Base-by-base conservation (phyloP, 2,329 filamentous ascomycete species). In the Penicillium glabrum region DNA sequence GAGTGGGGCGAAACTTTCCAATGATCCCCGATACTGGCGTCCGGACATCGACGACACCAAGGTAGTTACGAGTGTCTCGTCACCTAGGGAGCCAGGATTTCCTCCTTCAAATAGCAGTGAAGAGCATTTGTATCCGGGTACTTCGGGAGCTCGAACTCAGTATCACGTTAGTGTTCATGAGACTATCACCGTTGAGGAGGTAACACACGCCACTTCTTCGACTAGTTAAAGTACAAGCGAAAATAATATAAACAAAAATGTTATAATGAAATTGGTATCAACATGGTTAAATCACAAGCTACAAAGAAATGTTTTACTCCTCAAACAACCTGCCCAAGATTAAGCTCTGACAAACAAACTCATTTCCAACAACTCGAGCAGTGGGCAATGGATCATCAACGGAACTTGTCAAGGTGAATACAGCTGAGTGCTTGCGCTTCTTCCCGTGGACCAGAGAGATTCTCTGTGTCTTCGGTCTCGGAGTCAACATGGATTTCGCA, bases 341-440 rank as follows among this genome's bases (percentile, higher is more conserved):
- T 57, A 98, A 78, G 72, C 92, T 97, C 79, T 99, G 93, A 54
- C 96, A 87, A 23, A 98, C 86, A 69, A 93, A 86, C 75, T 98
- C 93, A 71, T 96, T 89, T 54, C 87, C 89, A 51, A 96, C 83
- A 45, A 95, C 82, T 60, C 82, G 83, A 37, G 92, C 79, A 58
- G 75, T 82, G 65, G 80, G 69, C 27, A 71, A 66, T 21, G 73
- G 60, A 37, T 68, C 71, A 50, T 69, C 71, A 21, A 66, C 61
- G n/a, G 64, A 66, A 31, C 63, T 61, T 27, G 56, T 60, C 41
- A 66, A 63, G 29, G 60, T 57, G 8, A 69, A 58, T 39, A 54
- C 31, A 16, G 59, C 56, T 4, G 67, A 71, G 62, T 75, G 76
- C 66, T 75, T 77, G 26, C 80, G 73, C 66, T 82, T 82, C 53